Base-by-base conservation (phyloP, 805 yeast species). In the Priceomyces castillae region DNA sequence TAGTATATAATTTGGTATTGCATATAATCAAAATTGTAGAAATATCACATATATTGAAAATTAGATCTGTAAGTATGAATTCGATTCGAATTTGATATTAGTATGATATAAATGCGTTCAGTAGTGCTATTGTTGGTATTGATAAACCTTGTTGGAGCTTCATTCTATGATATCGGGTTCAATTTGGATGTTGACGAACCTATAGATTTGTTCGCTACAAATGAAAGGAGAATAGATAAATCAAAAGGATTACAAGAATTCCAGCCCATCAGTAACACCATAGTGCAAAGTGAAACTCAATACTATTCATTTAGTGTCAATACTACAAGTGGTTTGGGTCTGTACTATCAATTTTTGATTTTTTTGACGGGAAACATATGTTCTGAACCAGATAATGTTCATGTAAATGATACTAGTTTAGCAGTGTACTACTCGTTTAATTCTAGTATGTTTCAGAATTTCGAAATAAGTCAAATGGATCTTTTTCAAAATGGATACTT, bases 361-460 rank as follows among this genome's bases (percentile, higher is more conserved):
- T 78, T 75, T 49, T 45, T 78, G 14, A 71, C 79, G 12, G 83
- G 80, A 2, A 76, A 77, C 42, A 64, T 78, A 11, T 78, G 82
- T 48, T 48, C 58, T 4, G 64, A 65, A 42, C 71, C 75, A 0
- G 40, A 25, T 7, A 54, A 61, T 43, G 38, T 59, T 11, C 35
- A 30, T 1, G 52, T 42, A n/a, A 52, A 58, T 42, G 55, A 57
- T 22, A 48, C 68, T 2, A 49, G 62, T 43, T 49, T 70, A 30
- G 59, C 65, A 9, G 72, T 70, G 14, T 69, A 69, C 52, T 65
- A 60, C 44, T 67, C 73, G 12, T 70, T 69, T 51, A 65, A 70
- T 51, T 34, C 64, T 16, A 49, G 55, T 31, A 65, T 68, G 67
- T 61, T 67, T 43, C 36, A 39, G 10, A 45, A 63, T 49, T 42